Evolutionary conservation across 1,139 yeast species (phyloP).

Genomic region (Entelexis sorbosivorans): DNA sequence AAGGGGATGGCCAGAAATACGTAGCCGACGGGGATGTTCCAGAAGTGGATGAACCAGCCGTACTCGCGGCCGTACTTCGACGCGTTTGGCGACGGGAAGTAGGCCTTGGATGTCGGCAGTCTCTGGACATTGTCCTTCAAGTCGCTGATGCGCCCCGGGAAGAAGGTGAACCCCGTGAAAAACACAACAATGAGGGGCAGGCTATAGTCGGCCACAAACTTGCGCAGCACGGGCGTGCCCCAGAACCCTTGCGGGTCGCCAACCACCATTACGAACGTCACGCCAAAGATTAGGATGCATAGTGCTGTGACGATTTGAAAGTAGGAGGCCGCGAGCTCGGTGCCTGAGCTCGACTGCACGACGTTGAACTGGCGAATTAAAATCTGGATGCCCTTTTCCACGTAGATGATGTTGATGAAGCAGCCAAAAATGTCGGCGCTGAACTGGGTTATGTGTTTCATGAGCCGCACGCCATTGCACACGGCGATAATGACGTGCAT

Average conservation of each 20-base stretch:
- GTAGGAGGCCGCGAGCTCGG: constrained; percentile 49
- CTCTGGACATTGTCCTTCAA: constrained; percentile 39
- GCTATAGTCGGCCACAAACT: constrained; percentile 73
- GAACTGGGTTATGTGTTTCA: constrained; percentile 65
- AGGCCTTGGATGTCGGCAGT: constrained; percentile 64
- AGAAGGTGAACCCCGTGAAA: constrained; percentile 84
- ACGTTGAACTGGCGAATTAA: constrained; percentile 53
- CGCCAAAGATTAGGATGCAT: constrained; percentile 64
- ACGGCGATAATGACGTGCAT: constrained; percentile 67
- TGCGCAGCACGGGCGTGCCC: constrained; percentile 44
- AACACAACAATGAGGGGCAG: constrained; percentile 74
- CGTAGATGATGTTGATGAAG: constrained; percentile 79
- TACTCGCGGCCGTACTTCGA: constrained; percentile 34
- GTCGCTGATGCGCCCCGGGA: constrained; percentile 59
- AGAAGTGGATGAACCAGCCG: constrained; percentile 72
- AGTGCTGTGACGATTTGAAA: constrained; percentile 65
- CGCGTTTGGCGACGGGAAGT: constrained; percentile 50
- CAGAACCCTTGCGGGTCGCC: constrained; percentile 26
- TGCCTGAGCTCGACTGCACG: neutral
- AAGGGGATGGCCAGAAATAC: constrained; percentile 87
- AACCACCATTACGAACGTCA: constrained; percentile 47
- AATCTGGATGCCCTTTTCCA: constrained; percentile 83
- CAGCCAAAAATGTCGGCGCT: constrained; percentile 92
- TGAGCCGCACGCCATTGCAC: constrained; percentile 54
- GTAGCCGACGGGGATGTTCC: constrained; percentile 62